phyloP scores from a whole-genome alignment of 805 yeast species.

The Saccharomycopsis sp. region DNA sequence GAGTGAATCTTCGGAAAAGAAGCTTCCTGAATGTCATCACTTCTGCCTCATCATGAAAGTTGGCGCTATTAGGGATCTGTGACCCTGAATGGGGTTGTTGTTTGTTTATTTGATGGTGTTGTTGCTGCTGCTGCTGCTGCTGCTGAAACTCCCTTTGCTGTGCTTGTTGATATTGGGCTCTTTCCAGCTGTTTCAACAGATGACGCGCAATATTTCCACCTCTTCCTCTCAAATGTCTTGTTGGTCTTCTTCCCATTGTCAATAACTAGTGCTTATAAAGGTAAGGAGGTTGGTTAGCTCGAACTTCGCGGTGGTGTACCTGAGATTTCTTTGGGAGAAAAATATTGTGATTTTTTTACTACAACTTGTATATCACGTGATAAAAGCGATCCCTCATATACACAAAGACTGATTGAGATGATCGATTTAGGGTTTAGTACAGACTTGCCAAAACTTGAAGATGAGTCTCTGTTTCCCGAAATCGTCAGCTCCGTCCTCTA shows the following conservation, averaged over 20 bases:
- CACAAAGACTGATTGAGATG: too few species aligned
- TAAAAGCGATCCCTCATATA: neutral
- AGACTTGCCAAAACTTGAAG: constrained; percentile 32
- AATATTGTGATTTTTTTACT: neutral
- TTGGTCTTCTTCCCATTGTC: too few species aligned
- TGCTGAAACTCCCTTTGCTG: too few species aligned
- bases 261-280: too few species aligned
- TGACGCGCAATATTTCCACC: too few species aligned
- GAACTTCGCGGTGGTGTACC: neutral
- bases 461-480: constrained; percentile 65
- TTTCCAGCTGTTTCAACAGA: too few species aligned
- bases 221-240: too few species aligned
- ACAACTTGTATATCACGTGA: neutral
- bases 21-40: constrained; percentile 40
- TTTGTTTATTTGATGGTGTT: neutral
- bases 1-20: constrained; percentile 35
- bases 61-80: neutral
- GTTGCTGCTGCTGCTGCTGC: constrained; percentile 3
- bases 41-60: constrained; percentile 43
- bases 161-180: constrained; percentile 4
- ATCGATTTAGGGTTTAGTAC: too few species aligned
- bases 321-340: too few species aligned
- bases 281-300: neutral
- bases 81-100: constrained; percentile 1
- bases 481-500: constrained; percentile 71